Percentiles rank a stretch among this genome's conserved stretches.
phyloP scores from a whole-genome alignment of 2,329 filamentous ascomycete species.

The Gnomoniopsis sp. region DNA sequence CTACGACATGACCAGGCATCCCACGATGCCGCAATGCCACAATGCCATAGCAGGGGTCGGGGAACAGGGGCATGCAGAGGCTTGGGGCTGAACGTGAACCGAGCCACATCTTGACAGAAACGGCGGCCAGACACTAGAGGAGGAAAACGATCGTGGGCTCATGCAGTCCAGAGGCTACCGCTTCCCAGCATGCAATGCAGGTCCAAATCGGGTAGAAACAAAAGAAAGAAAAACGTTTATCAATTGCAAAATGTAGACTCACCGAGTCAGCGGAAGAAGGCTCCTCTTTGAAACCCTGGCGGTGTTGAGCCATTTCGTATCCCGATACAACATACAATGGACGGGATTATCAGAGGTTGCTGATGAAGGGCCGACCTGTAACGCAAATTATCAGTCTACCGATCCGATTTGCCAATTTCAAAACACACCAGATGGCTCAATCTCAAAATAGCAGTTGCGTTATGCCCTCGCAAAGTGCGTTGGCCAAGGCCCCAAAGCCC shows the following conservation, averaged over 20 bases:
- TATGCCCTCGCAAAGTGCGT: neutral
- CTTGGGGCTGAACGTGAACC: neutral
- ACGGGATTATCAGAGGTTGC: neutral
- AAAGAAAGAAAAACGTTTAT: neutral
- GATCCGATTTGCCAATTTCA: neutral
- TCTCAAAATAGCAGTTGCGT: neutral
- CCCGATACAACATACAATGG: slow-evolving; percentile 29
- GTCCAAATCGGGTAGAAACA: neutral
- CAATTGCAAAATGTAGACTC: slow-evolving; percentile 24
- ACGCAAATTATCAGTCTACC: neutral
- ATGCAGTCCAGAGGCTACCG: slow-evolving; percentile 12
- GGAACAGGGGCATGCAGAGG: neutral
- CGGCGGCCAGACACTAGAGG: neutral
- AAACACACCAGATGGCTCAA: neutral
- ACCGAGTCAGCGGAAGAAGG: slow-evolving; percentile 34
- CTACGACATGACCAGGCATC: slow-evolving; percentile 1
- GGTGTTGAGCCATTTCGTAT: slow-evolving; percentile 44
- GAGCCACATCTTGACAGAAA: neutral
- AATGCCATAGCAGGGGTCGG: slow-evolving; percentile 1
- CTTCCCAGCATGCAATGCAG: neutral
- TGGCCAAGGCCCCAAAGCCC: neutral
- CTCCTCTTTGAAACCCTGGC: slow-evolving; percentile 43
- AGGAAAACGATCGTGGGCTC: neutral
- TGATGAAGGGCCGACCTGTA: neutral
- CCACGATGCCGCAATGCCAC: neutral